Evolutionary conservation across 192 early-diverging fungal genomes (phyloP).

Genomic region (Podila horticola): DNA sequence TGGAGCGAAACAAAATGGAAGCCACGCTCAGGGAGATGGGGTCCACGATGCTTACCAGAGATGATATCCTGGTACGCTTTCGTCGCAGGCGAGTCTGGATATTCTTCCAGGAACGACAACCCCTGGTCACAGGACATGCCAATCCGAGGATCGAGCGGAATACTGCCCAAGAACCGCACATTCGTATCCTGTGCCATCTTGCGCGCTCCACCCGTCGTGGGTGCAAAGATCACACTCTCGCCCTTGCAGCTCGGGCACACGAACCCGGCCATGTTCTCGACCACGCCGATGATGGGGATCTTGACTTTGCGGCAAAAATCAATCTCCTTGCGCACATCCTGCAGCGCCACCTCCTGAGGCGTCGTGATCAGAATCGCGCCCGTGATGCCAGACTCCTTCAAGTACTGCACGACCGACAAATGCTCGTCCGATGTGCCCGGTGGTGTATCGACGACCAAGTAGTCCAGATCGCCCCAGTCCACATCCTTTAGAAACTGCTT

Average conservation of each 20-base stretch:
- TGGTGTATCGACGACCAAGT: constrained; percentile 94
- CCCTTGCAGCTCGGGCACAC: constrained; percentile 90
- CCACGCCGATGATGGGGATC: constrained; percentile 88
- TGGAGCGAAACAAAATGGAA: neutral
- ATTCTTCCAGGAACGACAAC: constrained; percentile 88
- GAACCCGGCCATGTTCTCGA: constrained; percentile 99
- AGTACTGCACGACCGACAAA: constrained; percentile 82
- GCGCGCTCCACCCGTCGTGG: constrained; percentile 79
- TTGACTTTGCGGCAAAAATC: constrained; percentile 95
- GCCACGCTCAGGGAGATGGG: neutral
- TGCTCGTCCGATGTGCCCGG: constrained; percentile 99
- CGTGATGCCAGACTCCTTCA: constrained; percentile 80
- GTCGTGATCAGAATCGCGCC: constrained; percentile 95
- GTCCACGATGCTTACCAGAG: constrained; percentile 44
- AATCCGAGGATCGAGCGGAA: constrained; percentile 83
- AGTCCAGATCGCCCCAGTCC: constrained; percentile 92
- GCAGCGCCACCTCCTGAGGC: constrained; percentile 87
- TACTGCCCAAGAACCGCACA: constrained; percentile 73
- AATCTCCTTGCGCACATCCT: constrained; percentile 98
- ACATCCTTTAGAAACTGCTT: constrained; percentile 98
- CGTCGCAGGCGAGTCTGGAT: constrained; percentile 89
- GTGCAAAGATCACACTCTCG: constrained; percentile 79
- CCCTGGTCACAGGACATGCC: constrained; percentile 89
- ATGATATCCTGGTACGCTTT: constrained; percentile 73
- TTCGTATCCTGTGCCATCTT: constrained; percentile 72